Evolutionary conservation across 2,329 filamentous ascomycete species (phyloP), one percentile per base, ranked within the genome.

Genomic region (Alternaria sp.): DNA sequence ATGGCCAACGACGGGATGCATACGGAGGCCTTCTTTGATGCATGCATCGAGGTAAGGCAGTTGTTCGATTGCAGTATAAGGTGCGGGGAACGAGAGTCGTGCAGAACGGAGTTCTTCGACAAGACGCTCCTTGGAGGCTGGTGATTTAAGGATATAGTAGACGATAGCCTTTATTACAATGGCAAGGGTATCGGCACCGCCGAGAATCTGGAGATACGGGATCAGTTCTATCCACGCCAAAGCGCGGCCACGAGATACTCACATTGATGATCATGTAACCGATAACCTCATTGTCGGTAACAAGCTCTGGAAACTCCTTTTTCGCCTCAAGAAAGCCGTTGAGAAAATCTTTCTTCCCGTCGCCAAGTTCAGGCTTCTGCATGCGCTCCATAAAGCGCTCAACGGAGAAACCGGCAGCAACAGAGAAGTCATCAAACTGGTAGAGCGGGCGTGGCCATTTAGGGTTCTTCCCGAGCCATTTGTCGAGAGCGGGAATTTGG

Each of bases 31-130:
- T 65, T 83, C 81, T 62, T 80, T 81, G 65, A 82, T 79, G 58
- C 79, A 80, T 5, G 80, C 80, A 55, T 80, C 77, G 5, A 82
- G 70, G 62, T 82, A 83, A 0, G 80, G 78, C 2, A 82, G 69
- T 9, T 71, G 50, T 26, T 64, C 56, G 10, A 70, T 65, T 4
- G 58, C 13, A 10, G 54, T 37, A 51, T 71, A 73, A n/a, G 60
- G 49, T 5, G 67, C 46, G 7, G 65, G 67, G 54, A 56, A 63
- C n/a, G 59, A n/a, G 11, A 66, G 52, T n/a, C 55, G 41, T 29
- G 69, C 65, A 23, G 48, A 37, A 23, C 53, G 63, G 14, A 76
- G 68, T 49, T 76, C 71, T 9, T 58, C n/a, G 1, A 68, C 56
- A 6, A 76, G 67, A 7, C 60, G 66, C 3, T 53, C 49, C 28